phyloP scores from a whole-genome alignment of 176 grass and related monocot species.

The Oropetium thomaeum region DNA sequence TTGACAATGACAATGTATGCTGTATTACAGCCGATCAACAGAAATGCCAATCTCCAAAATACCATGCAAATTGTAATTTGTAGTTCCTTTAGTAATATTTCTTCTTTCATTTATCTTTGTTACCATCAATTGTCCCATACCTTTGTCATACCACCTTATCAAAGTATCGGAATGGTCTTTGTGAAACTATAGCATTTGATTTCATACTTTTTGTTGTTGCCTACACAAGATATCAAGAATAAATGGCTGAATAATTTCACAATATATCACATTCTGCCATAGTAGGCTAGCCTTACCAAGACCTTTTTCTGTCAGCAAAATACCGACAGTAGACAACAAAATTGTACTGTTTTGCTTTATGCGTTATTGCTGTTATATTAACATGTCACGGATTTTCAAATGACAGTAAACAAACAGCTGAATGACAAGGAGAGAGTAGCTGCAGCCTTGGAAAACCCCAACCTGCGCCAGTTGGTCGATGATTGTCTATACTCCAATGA shows the following conservation, averaged over 20 bases:
- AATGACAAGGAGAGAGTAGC: slow-evolving; percentile 97
- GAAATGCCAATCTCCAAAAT: neutral
- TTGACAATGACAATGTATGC: neutral
- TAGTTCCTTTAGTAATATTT: neutral
- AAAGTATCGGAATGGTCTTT: neutral
- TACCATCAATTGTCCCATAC: neutral
- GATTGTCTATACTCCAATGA: slow-evolving; percentile 86
- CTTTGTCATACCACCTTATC: neutral
- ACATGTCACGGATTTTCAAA: slow-evolving; percentile 27
- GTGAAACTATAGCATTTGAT: neutral
- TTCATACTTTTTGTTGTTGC: neutral
- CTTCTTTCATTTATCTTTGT: neutral
- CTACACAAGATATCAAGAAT: neutral
- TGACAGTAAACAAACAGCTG: slow-evolving; percentile 92
- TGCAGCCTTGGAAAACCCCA: slow-evolving; percentile 92
- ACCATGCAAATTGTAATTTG: neutral
- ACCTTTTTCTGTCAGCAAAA: neutral
- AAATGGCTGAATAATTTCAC: neutral
- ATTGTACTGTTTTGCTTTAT: neutral
- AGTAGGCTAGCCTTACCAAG: neutral
- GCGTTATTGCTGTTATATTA: neutral
- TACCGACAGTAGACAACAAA: neutral
- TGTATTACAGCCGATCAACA: neutral
- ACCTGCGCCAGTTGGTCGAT: slow-evolving; percentile 86
- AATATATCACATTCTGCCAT: neutral